These are phyloP conservation scores for Alternaria atra DNA, from an alignment of 2,329 filamentous ascomycete genomes.

Conservation along the genomic window DNA sequence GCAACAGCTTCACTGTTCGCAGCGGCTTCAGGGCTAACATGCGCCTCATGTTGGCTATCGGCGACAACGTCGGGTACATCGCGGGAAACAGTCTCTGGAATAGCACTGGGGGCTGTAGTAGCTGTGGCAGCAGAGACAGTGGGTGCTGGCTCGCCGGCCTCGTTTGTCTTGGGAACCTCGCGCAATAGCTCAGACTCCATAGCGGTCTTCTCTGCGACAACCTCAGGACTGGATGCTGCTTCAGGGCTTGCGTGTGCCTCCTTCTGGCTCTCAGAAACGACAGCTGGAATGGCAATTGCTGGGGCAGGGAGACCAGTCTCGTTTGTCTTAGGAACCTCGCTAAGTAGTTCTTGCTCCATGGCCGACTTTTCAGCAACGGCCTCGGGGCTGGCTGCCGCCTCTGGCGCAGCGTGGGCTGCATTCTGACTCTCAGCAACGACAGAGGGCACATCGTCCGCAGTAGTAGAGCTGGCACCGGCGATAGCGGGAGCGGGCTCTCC, in stretches of 20 bases:
- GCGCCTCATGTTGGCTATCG: slow-evolving; percentile 74
- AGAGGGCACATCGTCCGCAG: slow-evolving; percentile 57
- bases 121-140: slow-evolving; percentile 23
- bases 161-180: slow-evolving; percentile 60
- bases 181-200: slow-evolving; percentile 77
- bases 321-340: slow-evolving; percentile 48
- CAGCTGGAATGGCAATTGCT: slow-evolving; percentile 57
- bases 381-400: slow-evolving; percentile 70
- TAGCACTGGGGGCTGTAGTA: slow-evolving; percentile 21
- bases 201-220: slow-evolving; percentile 74
- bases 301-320: slow-evolving; percentile 50
- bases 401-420: slow-evolving; percentile 68
- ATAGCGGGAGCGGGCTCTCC: slow-evolving; percentile 38
- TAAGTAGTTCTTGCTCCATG: slow-evolving; percentile 73
- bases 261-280: slow-evolving; percentile 76
- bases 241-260: slow-evolving; percentile 70
- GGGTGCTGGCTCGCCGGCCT: slow-evolving; percentile 51
- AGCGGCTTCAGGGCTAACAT: slow-evolving; percentile 71
- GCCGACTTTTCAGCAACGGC: slow-evolving; percentile 75
- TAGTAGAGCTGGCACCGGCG: slow-evolving; percentile 39
- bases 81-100: slow-evolving; percentile 40
- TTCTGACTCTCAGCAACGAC: slow-evolving; percentile 76
- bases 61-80: slow-evolving; percentile 68
- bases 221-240: slow-evolving; percentile 69
- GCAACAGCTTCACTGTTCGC: slow-evolving; percentile 69